Percentiles rank a stretch among this genome's conserved stretches.
These are phyloP conservation scores for Kwoniella europaea DNA, from an alignment of 768 basidiomycete genomes.

Conservation along the genomic window DNA sequence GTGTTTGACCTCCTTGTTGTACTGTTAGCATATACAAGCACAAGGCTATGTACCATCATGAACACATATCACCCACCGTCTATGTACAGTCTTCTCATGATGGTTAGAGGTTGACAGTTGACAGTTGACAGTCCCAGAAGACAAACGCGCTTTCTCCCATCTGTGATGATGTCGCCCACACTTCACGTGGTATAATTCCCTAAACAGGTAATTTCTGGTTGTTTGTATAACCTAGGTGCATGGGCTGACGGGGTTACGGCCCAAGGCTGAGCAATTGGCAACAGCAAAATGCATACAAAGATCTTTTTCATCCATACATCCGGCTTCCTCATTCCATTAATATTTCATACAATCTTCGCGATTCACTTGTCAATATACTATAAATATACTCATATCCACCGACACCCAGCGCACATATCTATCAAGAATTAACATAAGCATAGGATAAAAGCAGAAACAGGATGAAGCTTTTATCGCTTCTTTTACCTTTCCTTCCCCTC, in stretches of 20 bases:
- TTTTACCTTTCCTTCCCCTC: conserved; percentile 16
- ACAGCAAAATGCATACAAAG: no score
- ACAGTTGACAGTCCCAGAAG: not conserved
- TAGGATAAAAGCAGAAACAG: not conserved
- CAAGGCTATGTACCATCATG: no score
- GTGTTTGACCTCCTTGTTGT: no score
- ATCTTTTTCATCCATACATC: not conserved
- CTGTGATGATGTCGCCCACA: not conserved
- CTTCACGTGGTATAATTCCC: not conserved
- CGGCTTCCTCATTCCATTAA: not conserved
- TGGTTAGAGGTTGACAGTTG: no score
- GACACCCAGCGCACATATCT: not conserved
- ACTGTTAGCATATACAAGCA: no score
- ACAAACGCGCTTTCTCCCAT: conserved; percentile 1
- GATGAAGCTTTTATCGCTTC: conserved; percentile 28
- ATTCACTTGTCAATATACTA: not conserved
- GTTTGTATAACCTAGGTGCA: conserved; percentile 1
- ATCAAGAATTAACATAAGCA: not conserved
- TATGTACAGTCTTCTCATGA: no score
- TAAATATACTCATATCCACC: not conserved
- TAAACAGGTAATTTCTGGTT: not conserved
- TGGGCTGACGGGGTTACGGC: not conserved
- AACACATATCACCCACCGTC: no score
- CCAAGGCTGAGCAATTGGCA: conserved; percentile 4
- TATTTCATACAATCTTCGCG: not conserved